Conservation (phyloP, 345 rosid genomes). For the Euphorbia tirucalli region DNA sequence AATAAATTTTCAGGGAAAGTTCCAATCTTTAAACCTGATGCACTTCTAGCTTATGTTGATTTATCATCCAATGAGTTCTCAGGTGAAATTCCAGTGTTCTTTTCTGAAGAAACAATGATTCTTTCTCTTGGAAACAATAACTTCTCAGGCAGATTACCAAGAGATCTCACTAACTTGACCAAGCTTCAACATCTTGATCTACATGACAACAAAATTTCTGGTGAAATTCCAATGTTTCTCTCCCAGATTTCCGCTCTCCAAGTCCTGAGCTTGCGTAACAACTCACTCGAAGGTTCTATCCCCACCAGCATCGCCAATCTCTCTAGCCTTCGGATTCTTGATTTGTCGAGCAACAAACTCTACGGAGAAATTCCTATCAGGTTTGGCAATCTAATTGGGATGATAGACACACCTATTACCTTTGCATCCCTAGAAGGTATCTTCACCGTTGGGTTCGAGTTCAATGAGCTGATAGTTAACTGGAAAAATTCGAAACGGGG, state of each 20-base stretch:
- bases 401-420: conserved; percentile 24
- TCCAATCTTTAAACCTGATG: conserved; percentile 24
- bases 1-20: conserved; percentile 31
- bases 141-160: conserved; percentile 31
- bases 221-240: conserved; percentile 29
- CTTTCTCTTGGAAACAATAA: conserved; percentile 27
- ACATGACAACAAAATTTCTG: conserved; percentile 36
- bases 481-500: conserved; percentile 35
- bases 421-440: conserved; percentile 7
- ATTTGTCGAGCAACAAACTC: conserved; percentile 33
- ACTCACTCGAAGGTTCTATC: conserved; percentile 24
- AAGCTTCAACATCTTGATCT: conserved; percentile 35
- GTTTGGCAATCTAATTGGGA: conserved; percentile 28
- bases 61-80: conserved; percentile 36
- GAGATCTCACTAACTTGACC: conserved; percentile 24
- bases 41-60: conserved; percentile 25
- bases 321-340: conserved; percentile 32
- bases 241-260: conserved; percentile 29
- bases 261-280: conserved; percentile 28
- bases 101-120: conserved; percentile 22
- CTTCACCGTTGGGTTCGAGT: conserved; percentile 22
- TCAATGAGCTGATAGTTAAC: conserved; percentile 26
- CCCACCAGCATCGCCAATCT: conserved; percentile 24
- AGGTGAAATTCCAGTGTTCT: conserved; percentile 31
- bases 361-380: conserved; percentile 22